Base-by-base conservation (phyloP, 2,329 filamentous ascomycete genomes). In the Bipolaris bicolor region DNA sequence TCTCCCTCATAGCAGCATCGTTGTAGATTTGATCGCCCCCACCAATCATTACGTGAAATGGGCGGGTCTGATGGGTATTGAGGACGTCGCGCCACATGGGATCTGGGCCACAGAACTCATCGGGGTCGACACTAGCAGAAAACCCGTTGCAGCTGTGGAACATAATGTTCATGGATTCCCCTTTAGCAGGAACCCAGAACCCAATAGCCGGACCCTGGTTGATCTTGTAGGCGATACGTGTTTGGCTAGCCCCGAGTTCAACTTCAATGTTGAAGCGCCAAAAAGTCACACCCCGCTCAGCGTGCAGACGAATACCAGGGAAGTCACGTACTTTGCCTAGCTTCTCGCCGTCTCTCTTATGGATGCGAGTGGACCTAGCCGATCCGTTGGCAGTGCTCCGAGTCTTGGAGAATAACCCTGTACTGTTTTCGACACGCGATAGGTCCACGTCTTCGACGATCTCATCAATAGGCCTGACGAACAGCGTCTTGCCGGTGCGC, bases 91-190 rank as follows among this genome's bases (percentile, higher is more conserved):
- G 89, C 95, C 96, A 99, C 78, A 99, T 84, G 1, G 95, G 95
- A 77, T 99, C 95, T 0, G 96, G 95, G 0, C 95, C 95, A 70
- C 89, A 95, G 73, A 97, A 89, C 44, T 88, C 83, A 71, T 96
- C 84, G 0, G 92, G 80, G 61, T 96, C 88, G 22, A 90, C 90
- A 55, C 86, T 89, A 49, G 89, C 76, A 67, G 91, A 94, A 80
- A 99, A 99, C 1, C 96, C 95, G 74, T 99, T 99, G 80, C 95
- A 97, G 74, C 90, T 97, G 79, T 98, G 86, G 79, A 97, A 99
- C 92, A 98, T 97, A 74, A 97, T 91, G 78, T 98, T 97, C 95
- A 99, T 99, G 2, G 90, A 86, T 74, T 96, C 84, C 15, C 87
- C 89, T 48, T 83, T 85, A 31, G 89, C 90, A 5, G 96, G 95